Conservation (phyloP, 169 alveolate genomes). For the Plasmodium cynomolgi region DNA sequence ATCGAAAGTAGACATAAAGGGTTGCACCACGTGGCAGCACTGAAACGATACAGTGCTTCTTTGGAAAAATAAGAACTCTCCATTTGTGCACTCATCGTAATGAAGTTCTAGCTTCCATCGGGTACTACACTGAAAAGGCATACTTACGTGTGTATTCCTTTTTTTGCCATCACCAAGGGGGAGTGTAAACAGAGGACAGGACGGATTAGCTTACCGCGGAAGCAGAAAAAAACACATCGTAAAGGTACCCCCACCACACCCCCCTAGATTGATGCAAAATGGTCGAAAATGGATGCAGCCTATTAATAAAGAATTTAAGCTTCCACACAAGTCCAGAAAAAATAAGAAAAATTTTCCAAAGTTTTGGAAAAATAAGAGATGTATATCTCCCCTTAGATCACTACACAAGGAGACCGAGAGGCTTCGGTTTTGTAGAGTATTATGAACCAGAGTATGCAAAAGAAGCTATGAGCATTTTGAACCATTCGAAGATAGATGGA, state of each 20-base stretch:
- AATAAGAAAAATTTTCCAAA: conserved; percentile 88
- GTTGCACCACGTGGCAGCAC: background rate
- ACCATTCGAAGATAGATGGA: conserved; percentile 90
- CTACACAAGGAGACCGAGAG: conserved; percentile 88
- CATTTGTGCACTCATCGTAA: background rate
- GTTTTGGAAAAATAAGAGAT: conserved; percentile 89
- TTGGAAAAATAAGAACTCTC: background rate
- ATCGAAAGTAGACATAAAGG: background rate
- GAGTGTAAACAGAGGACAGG: background rate
- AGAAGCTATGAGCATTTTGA: conserved; percentile 90
- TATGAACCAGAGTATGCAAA: conserved; percentile 89
- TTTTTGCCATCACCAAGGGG: background rate
- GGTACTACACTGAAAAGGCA: background rate
- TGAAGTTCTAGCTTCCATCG: background rate
- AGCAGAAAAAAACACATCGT: background rate
- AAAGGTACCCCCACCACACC: background rate
- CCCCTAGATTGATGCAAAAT: background rate
- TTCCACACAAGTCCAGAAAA: conserved; percentile 86
- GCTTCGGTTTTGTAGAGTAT: conserved; percentile 93
- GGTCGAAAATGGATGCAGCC: conserved; percentile 80
- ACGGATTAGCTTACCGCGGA: background rate
- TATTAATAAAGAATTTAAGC: conserved; percentile 86
- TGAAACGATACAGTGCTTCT: background rate
- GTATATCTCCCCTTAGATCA: conserved; percentile 90
- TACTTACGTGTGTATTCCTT: too few species aligned